A percentile compares a stretch with the other conserved stretches of the same genome.
Conservation (phyloP, 2,329 filamentous ascomycete genomes). For the Colletotrichum tabaci region DNA sequence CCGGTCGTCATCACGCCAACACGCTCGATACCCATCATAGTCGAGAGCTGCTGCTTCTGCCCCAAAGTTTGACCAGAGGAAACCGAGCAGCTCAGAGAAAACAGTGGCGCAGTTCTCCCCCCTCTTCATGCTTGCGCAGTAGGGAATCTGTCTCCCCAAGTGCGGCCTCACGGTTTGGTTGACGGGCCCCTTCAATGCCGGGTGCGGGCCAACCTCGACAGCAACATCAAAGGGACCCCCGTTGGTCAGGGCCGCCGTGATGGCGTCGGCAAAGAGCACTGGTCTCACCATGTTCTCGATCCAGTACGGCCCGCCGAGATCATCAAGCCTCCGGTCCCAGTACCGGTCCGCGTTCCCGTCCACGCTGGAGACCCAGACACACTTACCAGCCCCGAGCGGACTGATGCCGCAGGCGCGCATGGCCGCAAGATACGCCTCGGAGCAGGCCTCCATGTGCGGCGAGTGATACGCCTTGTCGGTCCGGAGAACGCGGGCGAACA, state of each 20-base stretch:
- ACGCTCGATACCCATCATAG: not conserved
- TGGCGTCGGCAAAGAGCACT: slow-evolving; percentile 12
- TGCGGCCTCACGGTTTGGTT: slow-evolving; percentile 20
- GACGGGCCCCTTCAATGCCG: slow-evolving; percentile 16
- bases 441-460: slow-evolving; percentile 42
- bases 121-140: slow-evolving; percentile 16
- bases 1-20: not conserved
- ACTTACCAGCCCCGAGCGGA: not conserved
- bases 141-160: slow-evolving; percentile 13
- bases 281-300: slow-evolving; percentile 23
- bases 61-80: slow-evolving; percentile 10
- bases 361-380: slow-evolving; percentile 5
- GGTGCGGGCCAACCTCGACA: slow-evolving; percentile 27
- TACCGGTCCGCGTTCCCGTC: not conserved
- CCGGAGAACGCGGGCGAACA: slow-evolving; percentile 42
- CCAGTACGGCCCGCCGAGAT: slow-evolving; percentile 22
- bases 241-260: slow-evolving; percentile 19
- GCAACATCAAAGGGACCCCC: slow-evolving; percentile 42
- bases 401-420: not conserved
- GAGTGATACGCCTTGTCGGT: slow-evolving; percentile 44
- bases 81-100: slow-evolving; percentile 4
- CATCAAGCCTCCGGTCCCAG: not conserved
- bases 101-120: not conserved
- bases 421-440: slow-evolving; percentile 44
- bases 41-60: not conserved